Percentiles rank a stretch among this genome's conserved stretches.
These are phyloP conservation scores for Plasmodium adleri DNA, from an alignment of 169 alveolate species.

Conservation along the genomic window DNA sequence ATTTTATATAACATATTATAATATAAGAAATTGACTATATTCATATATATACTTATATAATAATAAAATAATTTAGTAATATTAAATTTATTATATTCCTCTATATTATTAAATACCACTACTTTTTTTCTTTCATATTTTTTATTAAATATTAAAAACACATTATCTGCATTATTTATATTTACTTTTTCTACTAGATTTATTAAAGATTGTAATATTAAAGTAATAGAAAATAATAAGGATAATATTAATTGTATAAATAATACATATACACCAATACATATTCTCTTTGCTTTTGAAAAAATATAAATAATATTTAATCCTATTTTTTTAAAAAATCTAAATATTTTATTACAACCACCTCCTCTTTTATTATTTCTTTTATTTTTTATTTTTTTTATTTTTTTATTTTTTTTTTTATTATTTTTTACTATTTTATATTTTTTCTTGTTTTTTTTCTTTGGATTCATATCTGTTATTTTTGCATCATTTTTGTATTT, in stretches of 20 bases:
- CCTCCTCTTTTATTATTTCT: neutral
- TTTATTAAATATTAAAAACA: conserved; percentile 17
- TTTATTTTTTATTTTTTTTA: neutral
- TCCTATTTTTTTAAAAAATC: neutral
- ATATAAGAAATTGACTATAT: conserved; percentile 19
- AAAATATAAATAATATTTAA: conserved; percentile 4
- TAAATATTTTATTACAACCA: neutral
- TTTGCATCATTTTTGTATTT: too few relatives aligned
- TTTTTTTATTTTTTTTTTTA: neutral
- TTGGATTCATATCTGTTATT: neutral
- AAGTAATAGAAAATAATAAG: conserved; percentile 24
- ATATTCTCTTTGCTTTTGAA: conserved; percentile 16
- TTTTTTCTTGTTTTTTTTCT: neutral
- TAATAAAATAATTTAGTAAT: conserved; percentile 17
- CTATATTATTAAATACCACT: conserved; percentile 14
- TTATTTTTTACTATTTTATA: neutral
- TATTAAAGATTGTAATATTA: conserved; percentile 54
- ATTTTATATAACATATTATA: conserved; percentile 32
- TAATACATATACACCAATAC: conserved; percentile 53
- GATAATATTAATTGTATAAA: conserved; percentile 19
- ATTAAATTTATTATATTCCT: conserved; percentile 35
- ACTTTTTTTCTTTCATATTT: conserved; percentile 29
- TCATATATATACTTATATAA: conserved; percentile 44
- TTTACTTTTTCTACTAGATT: conserved; percentile 35
- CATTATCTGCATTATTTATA: conserved; percentile 19